A percentile compares a stretch with the other conserved stretches of the same genome.
Evolutionary conservation across 768 basidiomycete genomes (phyloP).

Genomic region (Sutorius australiensis): DNA sequence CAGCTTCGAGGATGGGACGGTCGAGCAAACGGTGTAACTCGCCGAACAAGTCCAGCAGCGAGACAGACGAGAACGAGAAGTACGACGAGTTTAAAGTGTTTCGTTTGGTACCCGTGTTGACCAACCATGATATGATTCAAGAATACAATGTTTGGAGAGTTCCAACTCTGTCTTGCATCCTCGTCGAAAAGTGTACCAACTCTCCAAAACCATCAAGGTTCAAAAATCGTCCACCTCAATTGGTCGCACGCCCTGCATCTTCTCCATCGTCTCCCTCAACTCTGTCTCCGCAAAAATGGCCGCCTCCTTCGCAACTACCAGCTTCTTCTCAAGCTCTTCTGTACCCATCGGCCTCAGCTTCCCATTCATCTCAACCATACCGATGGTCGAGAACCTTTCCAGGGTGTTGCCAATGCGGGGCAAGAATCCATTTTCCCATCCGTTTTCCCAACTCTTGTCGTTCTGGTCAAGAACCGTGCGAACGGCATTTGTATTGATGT

Average conservation of each 20-base stretch:
- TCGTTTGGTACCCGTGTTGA: conserved; percentile 12
- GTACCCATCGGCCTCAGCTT: conserved; percentile 50
- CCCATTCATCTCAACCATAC: conserved; percentile 46
- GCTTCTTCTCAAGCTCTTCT: conserved; percentile 73
- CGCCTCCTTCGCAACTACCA: conserved; percentile 66
- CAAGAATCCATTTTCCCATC: conserved; percentile 43
- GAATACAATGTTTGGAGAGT: neutral
- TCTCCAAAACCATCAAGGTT: conserved; percentile 2
- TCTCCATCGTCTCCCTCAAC: conserved; percentile 71
- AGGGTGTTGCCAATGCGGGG: conserved; percentile 70
- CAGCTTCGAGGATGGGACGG: neutral
- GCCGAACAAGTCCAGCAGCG: conserved; percentile 18
- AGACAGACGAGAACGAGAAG: conserved; percentile 24
- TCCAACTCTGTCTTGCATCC: too few species aligned
- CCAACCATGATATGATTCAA: conserved; percentile 22
- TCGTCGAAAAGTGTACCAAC: neutral
- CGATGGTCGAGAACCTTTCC: conserved; percentile 63
- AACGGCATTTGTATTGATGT: conserved; percentile 86
- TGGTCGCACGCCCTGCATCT: conserved; percentile 54
- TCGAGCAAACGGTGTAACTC: neutral
- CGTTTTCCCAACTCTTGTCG: conserved; percentile 79
- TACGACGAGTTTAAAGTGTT: conserved; percentile 13
- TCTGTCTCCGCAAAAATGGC: conserved; percentile 71
- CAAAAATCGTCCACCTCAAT: conserved; percentile 36
- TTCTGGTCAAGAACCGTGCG: conserved; percentile 79